Percentiles rank a stretch among this genome's conserved stretches.
Conservation (phyloP, 768 basidiomycete genomes). For the Polyporus arcularius region DNA sequence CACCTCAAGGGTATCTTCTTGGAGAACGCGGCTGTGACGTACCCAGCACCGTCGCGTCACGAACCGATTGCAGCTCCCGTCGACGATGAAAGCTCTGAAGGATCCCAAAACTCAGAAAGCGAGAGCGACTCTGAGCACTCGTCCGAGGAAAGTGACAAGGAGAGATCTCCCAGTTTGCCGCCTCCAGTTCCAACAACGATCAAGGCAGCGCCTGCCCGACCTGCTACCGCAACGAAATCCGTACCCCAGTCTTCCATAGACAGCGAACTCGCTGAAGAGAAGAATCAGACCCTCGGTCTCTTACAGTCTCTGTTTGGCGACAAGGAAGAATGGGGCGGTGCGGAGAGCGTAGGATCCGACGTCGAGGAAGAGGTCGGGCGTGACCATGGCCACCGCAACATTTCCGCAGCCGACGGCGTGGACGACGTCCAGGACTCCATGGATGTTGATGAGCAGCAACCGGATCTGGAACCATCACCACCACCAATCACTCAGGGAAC, state of each 20-base stretch:
- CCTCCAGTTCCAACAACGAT: neutral
- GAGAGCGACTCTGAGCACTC: constrained; percentile 6
- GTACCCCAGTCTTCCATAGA: neutral
- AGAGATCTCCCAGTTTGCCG: neutral
- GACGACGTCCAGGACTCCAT: constrained; percentile 6
- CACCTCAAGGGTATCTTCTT: constrained; percentile 73
- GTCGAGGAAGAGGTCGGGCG: constrained; percentile 41
- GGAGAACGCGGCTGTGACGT: constrained; percentile 29
- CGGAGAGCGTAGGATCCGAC: constrained; percentile 59
- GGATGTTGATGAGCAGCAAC: constrained; percentile 23
- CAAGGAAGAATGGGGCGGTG: constrained; percentile 57
- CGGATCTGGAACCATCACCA: constrained; percentile 24
- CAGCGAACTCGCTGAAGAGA: constrained; percentile 46
- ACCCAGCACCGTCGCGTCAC: neutral
- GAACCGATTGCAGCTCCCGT: neutral
- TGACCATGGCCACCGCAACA: constrained; percentile 19
- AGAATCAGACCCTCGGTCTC: constrained; percentile 46
- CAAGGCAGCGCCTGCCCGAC: constrained; percentile 5
- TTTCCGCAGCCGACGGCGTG: neutral
- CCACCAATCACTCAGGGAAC: neutral
- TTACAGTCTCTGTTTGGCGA: constrained; percentile 55
- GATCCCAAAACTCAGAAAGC: neutral
- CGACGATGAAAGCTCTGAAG: neutral
- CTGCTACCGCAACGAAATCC: neutral
- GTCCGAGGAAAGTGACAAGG: constrained; percentile 5